Evolutionary conservation across 169 alveolate genomes (phyloP).

Genomic region (Eimeria zaria): DNA sequence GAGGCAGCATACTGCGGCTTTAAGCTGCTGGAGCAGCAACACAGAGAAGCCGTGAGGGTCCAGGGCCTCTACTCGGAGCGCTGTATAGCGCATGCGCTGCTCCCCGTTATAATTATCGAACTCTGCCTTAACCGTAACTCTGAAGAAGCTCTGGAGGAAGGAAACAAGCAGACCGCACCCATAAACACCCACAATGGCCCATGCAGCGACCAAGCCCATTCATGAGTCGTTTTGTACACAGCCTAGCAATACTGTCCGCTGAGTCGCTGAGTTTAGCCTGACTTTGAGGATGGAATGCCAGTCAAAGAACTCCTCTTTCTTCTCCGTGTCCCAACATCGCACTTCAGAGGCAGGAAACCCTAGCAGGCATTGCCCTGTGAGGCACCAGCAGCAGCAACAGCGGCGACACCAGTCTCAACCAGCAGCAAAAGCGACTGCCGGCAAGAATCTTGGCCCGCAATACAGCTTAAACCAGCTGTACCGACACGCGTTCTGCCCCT

Average conservation of each 20-base stretch:
- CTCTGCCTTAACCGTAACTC: conserved; percentile 56
- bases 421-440: not conserved
- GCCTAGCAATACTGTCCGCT: not conserved
- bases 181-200: not conserved
- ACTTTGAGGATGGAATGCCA: conserved; percentile 63
- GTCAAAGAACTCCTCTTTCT: conserved; percentile 66
- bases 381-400: not conserved
- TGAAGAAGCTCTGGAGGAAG: conserved; percentile 5
- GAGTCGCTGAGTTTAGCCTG: not conserved
- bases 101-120: conserved; percentile 51
- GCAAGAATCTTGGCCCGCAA: not conserved
- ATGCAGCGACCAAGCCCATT: not conserved
- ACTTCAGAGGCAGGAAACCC: conserved; percentile 75
- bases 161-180: conserved; percentile 4
- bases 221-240: not conserved
- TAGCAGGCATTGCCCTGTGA: conserved; percentile 52
- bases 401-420: not conserved
- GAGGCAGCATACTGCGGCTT: conserved; percentile 31
- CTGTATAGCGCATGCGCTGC: conserved; percentile 65
- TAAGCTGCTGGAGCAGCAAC: conserved; percentile 54
- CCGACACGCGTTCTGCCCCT: not conserved
- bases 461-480: not conserved
- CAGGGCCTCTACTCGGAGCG: conserved; percentile 59
- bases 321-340: conserved; percentile 57
- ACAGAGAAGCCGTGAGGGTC: conserved; percentile 43